phyloP scores from a whole-genome alignment of 1,284 basidiomycete species.

The Heterobasidion parviporum region DNA sequence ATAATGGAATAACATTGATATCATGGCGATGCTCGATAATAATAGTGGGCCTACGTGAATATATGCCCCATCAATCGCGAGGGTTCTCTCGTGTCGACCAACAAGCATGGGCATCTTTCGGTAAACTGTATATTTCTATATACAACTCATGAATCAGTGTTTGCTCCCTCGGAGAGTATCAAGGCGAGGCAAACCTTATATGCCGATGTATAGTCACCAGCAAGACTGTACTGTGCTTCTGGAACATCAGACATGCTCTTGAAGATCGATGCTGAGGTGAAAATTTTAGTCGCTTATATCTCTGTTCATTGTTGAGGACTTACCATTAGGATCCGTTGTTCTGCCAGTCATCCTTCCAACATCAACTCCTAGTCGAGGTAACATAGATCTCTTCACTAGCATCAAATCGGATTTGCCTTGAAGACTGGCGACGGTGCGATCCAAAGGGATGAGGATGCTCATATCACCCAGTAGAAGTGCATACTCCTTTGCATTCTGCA shows the following conservation, averaged over 20 bases:
- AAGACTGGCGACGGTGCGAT: slow-evolving; percentile 91
- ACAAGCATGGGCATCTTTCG: slow-evolving; percentile 92
- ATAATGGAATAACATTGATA: slow-evolving; percentile 1
- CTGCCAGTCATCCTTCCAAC: slow-evolving; percentile 48
- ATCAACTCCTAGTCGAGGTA: slow-evolving; percentile 62
- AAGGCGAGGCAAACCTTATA: slow-evolving; percentile 60
- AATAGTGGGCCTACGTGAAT: slow-evolving; percentile 63
- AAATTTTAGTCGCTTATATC: not conserved
- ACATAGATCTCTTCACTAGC: slow-evolving; percentile 73
- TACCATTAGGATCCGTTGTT: slow-evolving; percentile 89
- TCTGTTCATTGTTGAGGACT: slow-evolving; percentile 14
- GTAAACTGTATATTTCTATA: slow-evolving; percentile 86
- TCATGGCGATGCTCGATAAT: not conserved
- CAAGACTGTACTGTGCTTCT: slow-evolving; percentile 45
- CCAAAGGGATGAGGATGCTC: slow-evolving; percentile 84
- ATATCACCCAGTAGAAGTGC: slow-evolving; percentile 74
- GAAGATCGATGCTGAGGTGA: slow-evolving; percentile 76
- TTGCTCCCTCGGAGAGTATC: not conserved
- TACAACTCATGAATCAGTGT: slow-evolving; percentile 1
- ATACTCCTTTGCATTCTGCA: slow-evolving; percentile 74
- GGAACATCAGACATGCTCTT: slow-evolving; percentile 77
- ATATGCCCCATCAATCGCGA: slow-evolving; percentile 95
- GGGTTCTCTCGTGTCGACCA: slow-evolving; percentile 81
- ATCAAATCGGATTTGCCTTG: slow-evolving; percentile 83
- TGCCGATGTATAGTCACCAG: slow-evolving; percentile 60